Conservation (phyloP, 148 eudicot genomes). For the Tetragonia tetragonoides region DNA sequence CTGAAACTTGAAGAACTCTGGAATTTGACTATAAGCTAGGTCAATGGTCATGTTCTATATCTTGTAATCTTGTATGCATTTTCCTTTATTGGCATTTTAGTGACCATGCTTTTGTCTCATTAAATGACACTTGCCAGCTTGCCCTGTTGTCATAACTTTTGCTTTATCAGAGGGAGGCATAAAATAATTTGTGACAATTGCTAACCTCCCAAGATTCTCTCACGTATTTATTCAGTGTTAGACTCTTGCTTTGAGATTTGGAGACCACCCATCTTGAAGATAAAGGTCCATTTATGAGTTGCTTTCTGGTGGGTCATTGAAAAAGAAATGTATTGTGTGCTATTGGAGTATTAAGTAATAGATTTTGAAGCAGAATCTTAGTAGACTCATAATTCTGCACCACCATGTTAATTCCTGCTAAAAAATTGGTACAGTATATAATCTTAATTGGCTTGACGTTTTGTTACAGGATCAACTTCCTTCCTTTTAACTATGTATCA, state of each 20-base stretch:
- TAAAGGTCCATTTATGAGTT: not conserved
- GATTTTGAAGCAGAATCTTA: not conserved
- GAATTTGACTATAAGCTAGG: no score
- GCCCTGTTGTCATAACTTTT: not conserved
- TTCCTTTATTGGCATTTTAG: not conserved
- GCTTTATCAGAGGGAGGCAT: not conserved
- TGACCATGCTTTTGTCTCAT: not conserved
- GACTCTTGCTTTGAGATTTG: not conserved
- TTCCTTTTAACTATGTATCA: slow-evolving; percentile 74
- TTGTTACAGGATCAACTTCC: slow-evolving; percentile 73
- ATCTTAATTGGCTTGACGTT: not conserved
- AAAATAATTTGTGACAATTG: not conserved
- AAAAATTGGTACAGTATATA: not conserved
- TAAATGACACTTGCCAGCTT: not conserved
- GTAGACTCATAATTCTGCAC: not conserved
- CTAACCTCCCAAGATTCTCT: not conserved
- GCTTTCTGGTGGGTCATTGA: not conserved
- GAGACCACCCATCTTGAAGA: not conserved
- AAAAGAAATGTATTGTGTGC: not conserved
- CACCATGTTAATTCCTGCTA: not conserved
- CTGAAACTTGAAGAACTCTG: not conserved
- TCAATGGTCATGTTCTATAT: not conserved
- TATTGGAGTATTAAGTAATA: not conserved
- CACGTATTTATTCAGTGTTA: not conserved
- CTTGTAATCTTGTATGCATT: not conserved